Evolutionary conservation across 495 filamentous ascomycete species (phyloP).

Genomic region (Massariosphaeria phaeospora): DNA sequence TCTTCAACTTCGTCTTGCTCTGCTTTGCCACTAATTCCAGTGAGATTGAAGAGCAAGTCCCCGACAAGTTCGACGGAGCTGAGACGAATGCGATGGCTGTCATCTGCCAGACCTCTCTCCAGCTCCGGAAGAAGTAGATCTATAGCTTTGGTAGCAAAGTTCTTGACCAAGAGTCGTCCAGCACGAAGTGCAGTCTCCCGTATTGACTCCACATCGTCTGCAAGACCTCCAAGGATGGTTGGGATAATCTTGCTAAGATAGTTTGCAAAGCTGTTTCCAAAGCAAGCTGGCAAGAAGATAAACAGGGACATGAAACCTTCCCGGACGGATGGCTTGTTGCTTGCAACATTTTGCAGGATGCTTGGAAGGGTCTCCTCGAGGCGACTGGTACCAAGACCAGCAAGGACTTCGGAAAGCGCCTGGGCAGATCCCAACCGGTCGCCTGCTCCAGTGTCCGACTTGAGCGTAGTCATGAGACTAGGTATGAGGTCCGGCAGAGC

Average conservation of each 20-base stretch:
- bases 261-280: slow-evolving; percentile 95
- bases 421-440: slow-evolving; percentile 94
- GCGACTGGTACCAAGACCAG: slow-evolving; percentile 83
- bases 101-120: slow-evolving; percentile 89
- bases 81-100: slow-evolving; percentile 92
- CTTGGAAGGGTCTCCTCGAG: slow-evolving; percentile 95
- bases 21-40: slow-evolving; percentile 79
- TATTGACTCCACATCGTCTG: slow-evolving; percentile 92
- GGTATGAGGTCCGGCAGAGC: slow-evolving; percentile 95
- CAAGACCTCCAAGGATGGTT: slow-evolving; percentile 87
- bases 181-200: slow-evolving; percentile 89
- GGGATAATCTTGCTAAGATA: slow-evolving; percentile 96
- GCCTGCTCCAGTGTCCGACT: slow-evolving; percentile 92
- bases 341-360: slow-evolving; percentile 92
- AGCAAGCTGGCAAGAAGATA: slow-evolving; percentile 97
- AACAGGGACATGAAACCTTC: slow-evolving; percentile 99
- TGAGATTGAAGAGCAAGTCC: slow-evolving; percentile 94
- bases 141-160: slow-evolving; percentile 90
- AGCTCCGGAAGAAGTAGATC: slow-evolving; percentile 91
- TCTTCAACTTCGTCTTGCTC: slow-evolving; percentile 79
- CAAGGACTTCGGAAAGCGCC: slow-evolving; percentile 93
- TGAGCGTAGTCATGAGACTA: slow-evolving; percentile 93
- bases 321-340: slow-evolving; percentile 80
- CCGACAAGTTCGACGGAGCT: slow-evolving; percentile 97
- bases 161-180: slow-evolving; percentile 92